A percentile compares a stretch with the other conserved stretches of the same genome.
These are phyloP conservation scores for Mortierella sp. DNA, from an alignment of 371 early-diverging fungal species.

Conservation along the genomic window DNA sequence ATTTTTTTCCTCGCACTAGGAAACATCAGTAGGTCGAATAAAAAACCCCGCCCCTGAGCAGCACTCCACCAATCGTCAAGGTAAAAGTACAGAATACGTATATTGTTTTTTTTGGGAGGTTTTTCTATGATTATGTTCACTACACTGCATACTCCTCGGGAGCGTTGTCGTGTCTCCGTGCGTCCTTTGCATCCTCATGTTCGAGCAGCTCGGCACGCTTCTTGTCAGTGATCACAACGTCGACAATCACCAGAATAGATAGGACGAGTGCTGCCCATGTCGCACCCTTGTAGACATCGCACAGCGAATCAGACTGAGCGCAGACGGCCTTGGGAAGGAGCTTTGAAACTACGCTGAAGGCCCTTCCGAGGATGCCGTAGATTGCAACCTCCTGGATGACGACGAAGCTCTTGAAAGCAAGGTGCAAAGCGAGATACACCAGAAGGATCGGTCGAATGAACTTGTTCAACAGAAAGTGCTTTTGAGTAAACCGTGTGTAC, in stretches of 20 bases:
- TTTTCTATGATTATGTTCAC: too few relatives aligned
- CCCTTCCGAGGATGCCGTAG: slow-evolving; percentile 1
- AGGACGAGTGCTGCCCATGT: background rate
- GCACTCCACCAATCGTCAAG: too few relatives aligned
- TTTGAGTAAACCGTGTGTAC: background rate
- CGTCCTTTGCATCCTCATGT: background rate
- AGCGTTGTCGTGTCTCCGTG: background rate
- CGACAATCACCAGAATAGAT: background rate
- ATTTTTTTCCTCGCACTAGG: too few relatives aligned
- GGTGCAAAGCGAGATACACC: background rate
- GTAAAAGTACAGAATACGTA: too few relatives aligned
- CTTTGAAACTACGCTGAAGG: background rate
- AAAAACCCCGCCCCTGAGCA: too few relatives aligned
- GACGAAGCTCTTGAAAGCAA: background rate
- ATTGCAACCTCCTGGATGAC: background rate
- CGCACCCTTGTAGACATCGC: background rate
- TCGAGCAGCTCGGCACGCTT: background rate
- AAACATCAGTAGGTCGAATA: too few relatives aligned
- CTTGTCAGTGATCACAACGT: background rate
- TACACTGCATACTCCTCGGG: background rate
- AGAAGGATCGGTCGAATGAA: background rate
- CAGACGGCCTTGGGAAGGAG: slow-evolving; percentile 5
- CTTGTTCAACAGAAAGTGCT: background rate
- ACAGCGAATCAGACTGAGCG: background rate
- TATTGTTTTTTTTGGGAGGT: too few relatives aligned